Evolutionary conservation across 345 rosid genomes (phyloP).

Genomic region (Nephelium lappaceum): DNA sequence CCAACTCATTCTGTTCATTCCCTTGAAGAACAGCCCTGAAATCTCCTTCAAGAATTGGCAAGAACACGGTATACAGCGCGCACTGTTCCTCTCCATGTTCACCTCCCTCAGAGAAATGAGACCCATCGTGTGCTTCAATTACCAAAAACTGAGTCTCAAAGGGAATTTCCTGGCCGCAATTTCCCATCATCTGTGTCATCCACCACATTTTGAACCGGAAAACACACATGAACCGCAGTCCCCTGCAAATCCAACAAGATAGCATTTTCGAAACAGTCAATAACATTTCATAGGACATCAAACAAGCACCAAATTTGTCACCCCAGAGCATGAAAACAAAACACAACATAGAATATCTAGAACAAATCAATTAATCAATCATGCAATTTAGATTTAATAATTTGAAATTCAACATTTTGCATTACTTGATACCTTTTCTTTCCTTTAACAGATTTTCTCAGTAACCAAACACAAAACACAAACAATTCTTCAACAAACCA

Average conservation of each 20-base stretch:
- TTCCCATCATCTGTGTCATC: conserved; percentile 81
- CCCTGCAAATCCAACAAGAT: conserved; percentile 39
- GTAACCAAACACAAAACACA: neutral
- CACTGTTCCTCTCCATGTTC: conserved; percentile 27
- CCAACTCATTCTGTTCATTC: conserved; percentile 58
- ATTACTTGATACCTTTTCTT: neutral
- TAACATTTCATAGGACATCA: neutral
- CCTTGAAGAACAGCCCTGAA: conserved; percentile 75
- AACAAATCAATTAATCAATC: neutral
- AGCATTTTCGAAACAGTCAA: neutral
- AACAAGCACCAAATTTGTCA: conserved; percentile 3
- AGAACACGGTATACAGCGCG: conserved; percentile 46
- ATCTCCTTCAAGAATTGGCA: conserved; percentile 68
- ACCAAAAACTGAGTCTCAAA: conserved; percentile 68
- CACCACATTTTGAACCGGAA: conserved; percentile 80
- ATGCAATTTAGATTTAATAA: neutral
- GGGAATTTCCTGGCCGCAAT: conserved; percentile 57
- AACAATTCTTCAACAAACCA: neutral
- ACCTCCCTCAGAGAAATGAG: conserved; percentile 35
- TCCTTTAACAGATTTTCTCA: neutral
- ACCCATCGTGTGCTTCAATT: conserved; percentile 48
- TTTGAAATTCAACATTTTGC: neutral
- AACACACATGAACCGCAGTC: conserved; percentile 64
- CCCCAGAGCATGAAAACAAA: neutral
- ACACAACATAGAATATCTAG: neutral